These are phyloP conservation scores for Chaetomidium leptoderma DNA, from an alignment of 495 filamentous ascomycete genomes.

Conservation along the genomic window DNA sequence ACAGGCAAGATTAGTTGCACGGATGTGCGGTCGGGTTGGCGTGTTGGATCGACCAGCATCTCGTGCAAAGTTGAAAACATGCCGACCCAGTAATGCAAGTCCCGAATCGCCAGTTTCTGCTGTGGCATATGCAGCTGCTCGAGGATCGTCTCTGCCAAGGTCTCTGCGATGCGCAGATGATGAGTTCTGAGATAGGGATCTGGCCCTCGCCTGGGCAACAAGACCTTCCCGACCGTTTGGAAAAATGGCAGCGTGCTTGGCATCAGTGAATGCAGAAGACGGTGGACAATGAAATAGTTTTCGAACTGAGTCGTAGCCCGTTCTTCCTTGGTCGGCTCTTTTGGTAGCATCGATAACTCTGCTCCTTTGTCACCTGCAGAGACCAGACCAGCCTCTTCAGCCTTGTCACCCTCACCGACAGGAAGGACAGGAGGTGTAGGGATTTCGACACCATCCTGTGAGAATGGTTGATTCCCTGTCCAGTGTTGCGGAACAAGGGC, in stretches of 20 bases:
- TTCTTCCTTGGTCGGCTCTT: conserved; percentile 34
- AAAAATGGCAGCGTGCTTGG: conserved; percentile 70
- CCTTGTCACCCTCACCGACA: conserved; percentile 6
- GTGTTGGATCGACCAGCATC: conserved; percentile 62
- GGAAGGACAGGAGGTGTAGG: neutral
- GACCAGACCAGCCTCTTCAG: neutral
- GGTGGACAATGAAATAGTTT: conserved; percentile 72
- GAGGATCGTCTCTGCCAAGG: conserved; percentile 67
- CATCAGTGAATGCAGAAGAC: conserved; percentile 70
- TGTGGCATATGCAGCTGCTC: conserved; percentile 50
- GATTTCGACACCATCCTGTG: neutral
- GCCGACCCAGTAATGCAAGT: conserved; percentile 74
- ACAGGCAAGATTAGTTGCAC: conserved; percentile 72
- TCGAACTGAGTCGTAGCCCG: conserved; percentile 53
- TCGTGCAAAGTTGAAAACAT: conserved; percentile 72
- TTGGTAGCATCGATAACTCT: conserved; percentile 13
- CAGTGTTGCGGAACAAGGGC: conserved; percentile 42
- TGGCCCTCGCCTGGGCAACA: conserved; percentile 64
- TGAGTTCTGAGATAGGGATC: conserved; percentile 65
- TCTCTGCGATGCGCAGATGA: conserved; percentile 66
- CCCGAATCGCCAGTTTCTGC: conserved; percentile 31
- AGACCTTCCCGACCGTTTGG: conserved; percentile 70
- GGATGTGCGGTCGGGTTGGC: conserved; percentile 53
- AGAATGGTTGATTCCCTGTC: conserved; percentile 29
- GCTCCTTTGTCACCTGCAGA: conserved; percentile 39